Evolutionary conservation across 352 stramenopile genomes (phyloP).

Genomic region (Globisporangium nodosum): DNA sequence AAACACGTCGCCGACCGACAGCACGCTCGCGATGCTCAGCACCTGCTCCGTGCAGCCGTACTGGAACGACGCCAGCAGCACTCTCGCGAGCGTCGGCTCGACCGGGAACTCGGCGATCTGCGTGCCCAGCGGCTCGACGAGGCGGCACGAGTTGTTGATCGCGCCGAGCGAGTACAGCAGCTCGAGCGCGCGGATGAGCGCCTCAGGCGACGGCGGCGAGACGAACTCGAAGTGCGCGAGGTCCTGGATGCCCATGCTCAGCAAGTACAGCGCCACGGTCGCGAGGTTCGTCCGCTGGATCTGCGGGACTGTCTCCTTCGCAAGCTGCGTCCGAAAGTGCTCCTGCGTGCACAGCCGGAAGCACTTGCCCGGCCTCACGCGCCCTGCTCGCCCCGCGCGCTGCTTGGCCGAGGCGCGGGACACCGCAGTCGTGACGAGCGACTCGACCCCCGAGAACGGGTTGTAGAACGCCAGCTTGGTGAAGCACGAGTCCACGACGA

Average conservation of each 20-base stretch:
- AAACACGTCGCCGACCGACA: slow-evolving; percentile 91
- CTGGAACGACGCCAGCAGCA: slow-evolving; percentile 56
- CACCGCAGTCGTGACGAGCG: slow-evolving; percentile 91
- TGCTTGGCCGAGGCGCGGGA: slow-evolving; percentile 96
- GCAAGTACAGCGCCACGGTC: slow-evolving; percentile 58
- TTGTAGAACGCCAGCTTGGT: slow-evolving; percentile 85
- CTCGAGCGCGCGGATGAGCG: slow-evolving; percentile 65
- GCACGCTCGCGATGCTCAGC: slow-evolving; percentile 93
- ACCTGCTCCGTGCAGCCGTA: slow-evolving; percentile 90
- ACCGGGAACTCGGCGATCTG: slow-evolving; percentile 98
- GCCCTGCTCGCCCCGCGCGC: slow-evolving; percentile 91
- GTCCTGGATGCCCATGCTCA: slow-evolving; percentile 69
- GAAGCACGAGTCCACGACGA: slow-evolving; percentile 75
- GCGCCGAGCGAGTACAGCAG: slow-evolving; percentile 65
- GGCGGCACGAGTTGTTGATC: slow-evolving; percentile 44
- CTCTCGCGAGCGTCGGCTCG: slow-evolving; percentile 83
- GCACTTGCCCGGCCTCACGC: slow-evolving; percentile 76
- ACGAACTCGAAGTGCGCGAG: slow-evolving; percentile 78
- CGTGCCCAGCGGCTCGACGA: slow-evolving; percentile 82
- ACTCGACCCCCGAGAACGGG: slow-evolving; percentile 72
- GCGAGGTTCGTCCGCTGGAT: slow-evolving; percentile 81
- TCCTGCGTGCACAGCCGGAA: slow-evolving; percentile 68
- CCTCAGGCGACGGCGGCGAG: slow-evolving; percentile 63
- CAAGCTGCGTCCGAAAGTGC: slow-evolving; percentile 34
- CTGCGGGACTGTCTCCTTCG: slow-evolving; percentile 70